These are phyloP conservation scores for Saccharum hybrid DNA, from an alignment of 202 grass and related monocot genomes.

Conservation along the genomic window DNA sequence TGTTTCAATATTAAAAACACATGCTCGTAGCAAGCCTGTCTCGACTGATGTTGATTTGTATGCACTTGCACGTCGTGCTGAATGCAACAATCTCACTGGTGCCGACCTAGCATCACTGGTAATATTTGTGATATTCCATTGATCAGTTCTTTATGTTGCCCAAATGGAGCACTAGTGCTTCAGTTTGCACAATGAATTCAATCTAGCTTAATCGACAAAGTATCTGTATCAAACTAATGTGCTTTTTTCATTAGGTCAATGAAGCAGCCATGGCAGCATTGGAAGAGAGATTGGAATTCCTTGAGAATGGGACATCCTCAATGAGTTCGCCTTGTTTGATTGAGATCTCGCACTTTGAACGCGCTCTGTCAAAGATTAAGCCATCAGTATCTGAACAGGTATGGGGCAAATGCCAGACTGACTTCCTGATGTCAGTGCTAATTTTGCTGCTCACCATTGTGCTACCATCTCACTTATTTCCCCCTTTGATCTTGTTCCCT, in stretches of 20 bases:
- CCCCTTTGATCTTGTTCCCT: neutral
- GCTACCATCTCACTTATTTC: neutral
- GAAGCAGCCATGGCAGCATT: slow-evolving; percentile 82
- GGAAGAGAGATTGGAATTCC: slow-evolving; percentile 61
- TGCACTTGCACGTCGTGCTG: slow-evolving; percentile 50
- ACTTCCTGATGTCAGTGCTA: neutral
- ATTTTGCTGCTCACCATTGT: neutral
- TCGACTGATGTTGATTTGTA: slow-evolving; percentile 60
- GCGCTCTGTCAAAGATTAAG: slow-evolving; percentile 64
- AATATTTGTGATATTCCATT: slow-evolving; percentile 8
- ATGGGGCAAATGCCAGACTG: neutral
- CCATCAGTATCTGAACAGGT: slow-evolving; percentile 86
- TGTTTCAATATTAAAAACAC: slow-evolving; percentile 72
- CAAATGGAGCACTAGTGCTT: neutral
- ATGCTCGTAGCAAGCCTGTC: slow-evolving; percentile 61
- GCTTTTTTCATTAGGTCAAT: slow-evolving; percentile 59
- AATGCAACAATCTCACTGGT: slow-evolving; percentile 74
- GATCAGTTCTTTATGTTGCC: neutral
- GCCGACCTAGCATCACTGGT: slow-evolving; percentile 79
- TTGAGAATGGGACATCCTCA: slow-evolving; percentile 45
- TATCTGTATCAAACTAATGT: neutral
- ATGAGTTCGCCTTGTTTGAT: slow-evolving; percentile 48
- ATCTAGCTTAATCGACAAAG: neutral
- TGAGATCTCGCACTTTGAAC: slow-evolving; percentile 66
- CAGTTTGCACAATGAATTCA: neutral